Evolutionary conservation across 1,284 basidiomycete genomes (phyloP), one percentile per base, ranked within the genome.

Genomic region (Thecaphora thlaspeos): DNA sequence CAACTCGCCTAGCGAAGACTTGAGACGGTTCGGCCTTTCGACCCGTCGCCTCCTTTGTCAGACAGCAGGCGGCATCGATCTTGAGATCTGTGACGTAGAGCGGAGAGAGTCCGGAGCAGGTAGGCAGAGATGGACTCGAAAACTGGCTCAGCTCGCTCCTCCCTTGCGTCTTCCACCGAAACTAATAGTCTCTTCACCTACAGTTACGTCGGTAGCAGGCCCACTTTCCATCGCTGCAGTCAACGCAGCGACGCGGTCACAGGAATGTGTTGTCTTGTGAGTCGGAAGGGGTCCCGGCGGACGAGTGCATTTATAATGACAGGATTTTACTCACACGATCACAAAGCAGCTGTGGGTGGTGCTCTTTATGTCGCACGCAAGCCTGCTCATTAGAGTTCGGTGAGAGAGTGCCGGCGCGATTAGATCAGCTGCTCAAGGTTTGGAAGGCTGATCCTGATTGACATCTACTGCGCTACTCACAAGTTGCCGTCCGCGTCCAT

Each of bases 171-270:
- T n/a, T n/a, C n/a, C n/a, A n/a, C n/a, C n/a, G n/a, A n/a, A n/a
- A n/a, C n/a, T n/a, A n/a, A n/a, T n/a, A n/a, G n/a, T n/a, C n/a
- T n/a, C n/a, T n/a, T n/a, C 11, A 40, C 39, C 10, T 19, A 43
- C 22, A 65, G 46, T 65, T 65, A 10, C 62, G 57, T 36, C 62
- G 62, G 36, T 65, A 65, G 42, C 62, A 65, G 12, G 62, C 62
- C 62, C 62, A 65, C 21, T 65, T 65, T 18, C 58, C 62, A 28
- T 65, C 62, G 3, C 43, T 46, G 40, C n/a, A n/a, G n/a, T n/a
- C n/a, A n/a, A n/a, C n/a, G n/a, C n/a, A n/a, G n/a, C n/a, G n/a
- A n/a, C n/a, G n/a, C n/a, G n/a, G n/a, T n/a, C n/a, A n/a, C n/a
- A n/a, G n/a, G n/a, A n/a, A n/a, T n/a, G n/a, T n/a, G n/a, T n/a